Base-by-base conservation (phyloP, 2,329 filamentous ascomycete species). In the Coleophoma eucalyptorum region DNA sequence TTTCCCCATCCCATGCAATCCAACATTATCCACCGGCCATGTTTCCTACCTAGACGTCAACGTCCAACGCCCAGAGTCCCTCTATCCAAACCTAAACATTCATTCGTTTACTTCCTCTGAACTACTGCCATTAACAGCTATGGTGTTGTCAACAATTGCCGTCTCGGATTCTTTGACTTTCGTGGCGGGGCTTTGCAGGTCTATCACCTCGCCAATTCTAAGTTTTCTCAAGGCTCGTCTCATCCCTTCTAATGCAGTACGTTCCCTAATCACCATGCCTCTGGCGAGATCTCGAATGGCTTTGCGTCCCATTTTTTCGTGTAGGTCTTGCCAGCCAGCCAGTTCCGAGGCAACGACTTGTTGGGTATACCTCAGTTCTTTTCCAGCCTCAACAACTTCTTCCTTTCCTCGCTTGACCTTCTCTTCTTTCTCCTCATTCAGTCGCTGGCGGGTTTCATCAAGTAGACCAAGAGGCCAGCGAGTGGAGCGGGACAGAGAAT, bases 301-400 rank as follows among this genome's bases (percentile, higher is more conserved):
- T 52, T 80, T 80, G 54, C 84, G 76, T 1, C 89, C 91, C 71
- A 89, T 83, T 62, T 81, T 83, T 58, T 90, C 89, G 63, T 96
- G 84, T 72, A 91, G 82, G 38, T 95, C 90, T 63, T 96, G 92
- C 90, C 94, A 99, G 15, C 89, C 91, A 1, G 94, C 94, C 50
- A 99, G 69, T 71, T 99, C 94, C 2, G 84, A 80, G 6, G 95
- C 93, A 20, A 97, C 93, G 13, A 93, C 90, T 68, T 95, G 90
- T 71, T 97, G 93, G 44, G 92, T 96, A 68, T 94, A 96, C 46
- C 90, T 76, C 50, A 99, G 73, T 69, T 99, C 94, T 47, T 83
- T 83, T 0, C 87, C 86, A n/a, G 96, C 70, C 41, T 83, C 80
- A 18, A 86, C 81, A 11, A 89, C 80, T 65, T 97, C 90, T 16